Conservation (phyloP, 2,329 filamentous ascomycete species). For the Hirsutella thompsonii region DNA sequence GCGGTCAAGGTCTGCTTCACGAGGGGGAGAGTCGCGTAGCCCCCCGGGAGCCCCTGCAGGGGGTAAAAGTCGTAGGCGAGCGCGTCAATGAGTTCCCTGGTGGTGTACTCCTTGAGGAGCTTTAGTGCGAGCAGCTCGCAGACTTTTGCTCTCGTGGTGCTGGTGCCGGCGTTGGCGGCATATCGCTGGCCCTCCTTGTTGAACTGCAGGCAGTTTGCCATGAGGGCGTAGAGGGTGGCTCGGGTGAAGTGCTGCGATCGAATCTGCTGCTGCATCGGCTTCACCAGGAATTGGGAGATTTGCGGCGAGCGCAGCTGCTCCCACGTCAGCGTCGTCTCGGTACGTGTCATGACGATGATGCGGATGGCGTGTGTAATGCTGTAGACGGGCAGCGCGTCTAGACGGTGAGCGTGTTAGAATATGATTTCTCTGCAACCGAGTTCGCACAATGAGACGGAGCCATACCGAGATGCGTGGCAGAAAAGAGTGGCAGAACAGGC, state of each 20-base stretch:
- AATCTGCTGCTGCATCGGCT: conserved; percentile 88
- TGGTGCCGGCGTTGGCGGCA: conserved; percentile 73
- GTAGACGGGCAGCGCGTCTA: conserved; percentile 80
- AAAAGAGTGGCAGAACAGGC: conserved; percentile 62
- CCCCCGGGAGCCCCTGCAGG: conserved; percentile 60
- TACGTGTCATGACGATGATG: conserved; percentile 68
- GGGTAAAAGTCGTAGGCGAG: conserved; percentile 93
- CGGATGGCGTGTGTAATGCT: conserved; percentile 83
- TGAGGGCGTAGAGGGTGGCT: conserved; percentile 76
- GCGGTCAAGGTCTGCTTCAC: conserved; percentile 39
- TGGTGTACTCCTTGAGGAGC: conserved; percentile 78
- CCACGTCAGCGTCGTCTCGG: conserved; percentile 88
- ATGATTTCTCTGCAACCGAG: conserved; percentile 3
- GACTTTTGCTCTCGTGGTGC: conserved; percentile 72
- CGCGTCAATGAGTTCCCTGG: conserved; percentile 82
- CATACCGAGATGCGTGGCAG: conserved; percentile 61
- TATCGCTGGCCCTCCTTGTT: conserved; percentile 72
- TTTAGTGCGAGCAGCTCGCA: conserved; percentile 87
- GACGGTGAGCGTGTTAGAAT: not conserved
- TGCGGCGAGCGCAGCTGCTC: conserved; percentile 93
- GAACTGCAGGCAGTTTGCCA: conserved; percentile 92
- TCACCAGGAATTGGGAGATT: conserved; percentile 88
- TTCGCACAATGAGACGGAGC: not conserved
- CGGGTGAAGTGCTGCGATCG: conserved; percentile 70
- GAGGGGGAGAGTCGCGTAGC: conserved; percentile 21